These are phyloP conservation scores for Carnegiea gigantea DNA, from an alignment of 179 eudicot genomes.

Conservation along the genomic window DNA sequence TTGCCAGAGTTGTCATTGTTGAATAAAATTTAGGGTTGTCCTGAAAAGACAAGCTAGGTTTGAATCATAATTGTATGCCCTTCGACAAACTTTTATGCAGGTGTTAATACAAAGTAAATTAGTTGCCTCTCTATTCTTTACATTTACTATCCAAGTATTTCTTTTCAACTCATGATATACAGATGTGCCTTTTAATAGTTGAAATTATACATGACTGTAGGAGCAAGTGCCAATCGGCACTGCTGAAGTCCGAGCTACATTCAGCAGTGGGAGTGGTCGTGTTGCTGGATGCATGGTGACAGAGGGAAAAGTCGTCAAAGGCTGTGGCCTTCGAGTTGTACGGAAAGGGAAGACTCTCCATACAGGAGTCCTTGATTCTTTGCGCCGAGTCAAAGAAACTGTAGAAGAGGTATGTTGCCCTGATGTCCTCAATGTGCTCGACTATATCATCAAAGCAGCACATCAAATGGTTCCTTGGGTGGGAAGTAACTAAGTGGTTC, in stretches of 20 bases:
- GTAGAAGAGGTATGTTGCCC: slow-evolving; percentile 75
- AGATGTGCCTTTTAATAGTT: background rate
- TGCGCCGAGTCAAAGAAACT: slow-evolving; percentile 86
- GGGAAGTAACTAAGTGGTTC: background rate
- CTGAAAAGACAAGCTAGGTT: background rate
- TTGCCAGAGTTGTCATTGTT: too few relatives aligned
- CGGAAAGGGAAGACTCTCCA: slow-evolving; percentile 68
- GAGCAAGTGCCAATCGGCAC: slow-evolving; percentile 80
- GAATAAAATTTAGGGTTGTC: background rate
- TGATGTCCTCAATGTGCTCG: background rate
- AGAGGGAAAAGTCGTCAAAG: slow-evolving; percentile 84
- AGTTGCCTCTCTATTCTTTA: background rate
- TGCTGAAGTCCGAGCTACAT: slow-evolving; percentile 86
- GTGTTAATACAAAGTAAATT: background rate
- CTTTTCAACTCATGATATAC: background rate
- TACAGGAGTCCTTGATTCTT: slow-evolving; percentile 71
- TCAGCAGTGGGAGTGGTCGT: slow-evolving; percentile 89
- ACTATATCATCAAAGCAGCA: background rate
- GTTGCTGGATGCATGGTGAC: slow-evolving; percentile 98
- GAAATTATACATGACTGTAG: slow-evolving; percentile 33
- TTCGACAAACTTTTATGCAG: background rate
- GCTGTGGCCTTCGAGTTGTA: slow-evolving; percentile 71
- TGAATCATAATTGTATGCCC: background rate
- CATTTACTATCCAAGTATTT: slow-evolving; percentile 1
- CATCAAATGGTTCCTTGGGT: background rate